Base-by-base conservation (phyloP, 371 early-diverging fungal species). In the Encephalitozoon hellem region DNA sequence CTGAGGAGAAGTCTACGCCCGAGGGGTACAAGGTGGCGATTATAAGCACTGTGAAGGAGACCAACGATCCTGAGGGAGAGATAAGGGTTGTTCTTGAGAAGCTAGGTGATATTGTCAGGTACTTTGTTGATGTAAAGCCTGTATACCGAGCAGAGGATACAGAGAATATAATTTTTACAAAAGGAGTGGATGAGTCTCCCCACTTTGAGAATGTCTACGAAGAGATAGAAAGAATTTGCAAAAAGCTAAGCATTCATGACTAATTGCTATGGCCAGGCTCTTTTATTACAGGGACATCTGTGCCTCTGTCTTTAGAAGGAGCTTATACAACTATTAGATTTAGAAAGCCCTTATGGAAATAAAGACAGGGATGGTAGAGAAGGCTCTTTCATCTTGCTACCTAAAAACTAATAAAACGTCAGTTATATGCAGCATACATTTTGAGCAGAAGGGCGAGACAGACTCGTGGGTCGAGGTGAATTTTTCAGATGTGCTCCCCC, bases 141-240 rank as follows among this genome's bases (percentile, higher is more conserved):
- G 65, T 72, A 74, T 81, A 78, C 78, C 49, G 69, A 25, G 65
- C 55, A 32, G 65, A 34, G 23, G 66, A 54, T 53, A 86, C 82
- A n/a, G 79, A 83, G 9, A 91, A 92, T 71, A 87, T 90, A 75
- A 88, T 93, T 51, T 97, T 90, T 83, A 87, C 93, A 59, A 90
- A 90, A 78, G 91, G 91, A 43, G 96, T 94, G 80, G 97, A 98
- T 87, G 94, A 97, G 41, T 92, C 96, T 4, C 91, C 93, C 23
- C 95, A 96, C 88, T 95, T 97, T 88, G 99, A 94, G 85, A 91
- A 94, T 64, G 91, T 94, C 26, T 94, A 92, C 83, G 90, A 90
- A 66, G 96, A 97, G 51, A 42, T 82, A 25, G 26, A 59, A 65
- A 32, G 47, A 15, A 69, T 81, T 26, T 54, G 63, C 42, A 66